Evolutionary conservation across 805 yeast genomes (phyloP).

Genomic region (Sugiyamaella mastotermitis): DNA sequence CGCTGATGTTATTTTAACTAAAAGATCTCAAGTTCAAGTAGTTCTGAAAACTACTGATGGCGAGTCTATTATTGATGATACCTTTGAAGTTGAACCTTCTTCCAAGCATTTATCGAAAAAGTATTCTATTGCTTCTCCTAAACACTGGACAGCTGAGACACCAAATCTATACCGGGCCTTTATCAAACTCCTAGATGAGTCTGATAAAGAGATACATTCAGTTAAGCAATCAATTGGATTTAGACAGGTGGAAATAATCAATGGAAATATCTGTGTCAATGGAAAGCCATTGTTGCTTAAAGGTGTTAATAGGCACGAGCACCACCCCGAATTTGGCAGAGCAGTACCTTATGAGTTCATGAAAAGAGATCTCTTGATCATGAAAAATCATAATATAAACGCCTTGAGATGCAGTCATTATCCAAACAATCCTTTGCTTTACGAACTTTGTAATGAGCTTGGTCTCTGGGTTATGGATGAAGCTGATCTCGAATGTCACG

Average conservation of each 20-base stretch:
- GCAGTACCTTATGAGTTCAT: slow-evolving; percentile 33
- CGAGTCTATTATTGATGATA: neutral
- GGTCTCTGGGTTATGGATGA: slow-evolving; percentile 36
- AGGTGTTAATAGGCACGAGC: slow-evolving; percentile 36
- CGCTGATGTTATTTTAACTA: no score
- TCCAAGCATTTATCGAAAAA: no score
- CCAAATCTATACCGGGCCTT: slow-evolving; percentile 28
- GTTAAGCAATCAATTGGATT: slow-evolving; percentile 25
- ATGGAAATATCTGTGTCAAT: slow-evolving; percentile 29
- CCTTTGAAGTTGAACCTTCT: slow-evolving; percentile 1
- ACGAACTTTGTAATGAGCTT: slow-evolving; percentile 28
- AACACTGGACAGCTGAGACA: slow-evolving; percentile 33
- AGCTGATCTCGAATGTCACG: slow-evolving; percentile 36
- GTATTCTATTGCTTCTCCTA: slow-evolving; percentile 15
- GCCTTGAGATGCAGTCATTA: slow-evolving; percentile 35
- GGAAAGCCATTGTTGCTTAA: slow-evolving; percentile 28
- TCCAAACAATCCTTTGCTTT: slow-evolving; percentile 32
- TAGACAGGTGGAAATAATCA: slow-evolving; percentile 26
- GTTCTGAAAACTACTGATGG: slow-evolving; percentile 1
- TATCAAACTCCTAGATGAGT: slow-evolving; percentile 14
- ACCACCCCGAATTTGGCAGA: slow-evolving; percentile 32
- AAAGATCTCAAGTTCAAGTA: slow-evolving; percentile 7
- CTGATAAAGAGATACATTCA: slow-evolving; percentile 11
- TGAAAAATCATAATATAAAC: slow-evolving; percentile 34
- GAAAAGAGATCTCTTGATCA: slow-evolving; percentile 28